Percentiles rank a stretch among this genome's conserved stretches.
These are phyloP conservation scores for Phaffomyces antillensis DNA, from an alignment of 805 yeast species.

Conservation along the genomic window DNA sequence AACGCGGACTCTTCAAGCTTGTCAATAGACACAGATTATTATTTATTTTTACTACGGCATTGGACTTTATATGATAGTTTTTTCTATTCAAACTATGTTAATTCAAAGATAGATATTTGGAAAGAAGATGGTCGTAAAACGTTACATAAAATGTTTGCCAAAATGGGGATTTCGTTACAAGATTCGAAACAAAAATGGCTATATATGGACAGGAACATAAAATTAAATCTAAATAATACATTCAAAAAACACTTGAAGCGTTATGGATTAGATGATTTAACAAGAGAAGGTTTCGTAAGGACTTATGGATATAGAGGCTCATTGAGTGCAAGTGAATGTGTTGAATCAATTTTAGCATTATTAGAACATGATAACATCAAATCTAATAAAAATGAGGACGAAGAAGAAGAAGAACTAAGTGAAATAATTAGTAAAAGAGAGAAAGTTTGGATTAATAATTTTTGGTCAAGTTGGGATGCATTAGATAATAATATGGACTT, in stretches of 20 bases:
- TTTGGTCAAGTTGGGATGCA: slow-evolving; percentile 66
- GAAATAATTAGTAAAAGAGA: slow-evolving; percentile 37
- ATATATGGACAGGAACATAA: slow-evolving; percentile 76
- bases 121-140: slow-evolving; percentile 84
- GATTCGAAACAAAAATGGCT: slow-evolving; percentile 92
- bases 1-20: slow-evolving; percentile 41
- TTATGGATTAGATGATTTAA: slow-evolving; percentile 77
- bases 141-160: slow-evolving; percentile 86
- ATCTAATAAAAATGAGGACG: not conserved
- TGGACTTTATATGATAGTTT: slow-evolving; percentile 92
- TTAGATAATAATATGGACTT: slow-evolving; percentile 43
- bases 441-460: slow-evolving; percentile 67
- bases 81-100: slow-evolving; percentile 83
- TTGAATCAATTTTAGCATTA: slow-evolving; percentile 79
- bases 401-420: slow-evolving; percentile 25
- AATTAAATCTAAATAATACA: slow-evolving; percentile 61
- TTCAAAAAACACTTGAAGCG: slow-evolving; percentile 63
- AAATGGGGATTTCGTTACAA: slow-evolving; percentile 88
- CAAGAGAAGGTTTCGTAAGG: slow-evolving; percentile 80
- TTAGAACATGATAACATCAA: slow-evolving; percentile 56
- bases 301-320: slow-evolving; percentile 84
- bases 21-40: slow-evolving; percentile 74
- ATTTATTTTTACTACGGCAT: slow-evolving; percentile 79
- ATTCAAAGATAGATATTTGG: slow-evolving; percentile 83
- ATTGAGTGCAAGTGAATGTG: slow-evolving; percentile 87